A percentile compares a stretch with the other conserved stretches of the same genome.
Conservation (phyloP, 345 rosid genomes). For the Conringia planisiliqua region DNA sequence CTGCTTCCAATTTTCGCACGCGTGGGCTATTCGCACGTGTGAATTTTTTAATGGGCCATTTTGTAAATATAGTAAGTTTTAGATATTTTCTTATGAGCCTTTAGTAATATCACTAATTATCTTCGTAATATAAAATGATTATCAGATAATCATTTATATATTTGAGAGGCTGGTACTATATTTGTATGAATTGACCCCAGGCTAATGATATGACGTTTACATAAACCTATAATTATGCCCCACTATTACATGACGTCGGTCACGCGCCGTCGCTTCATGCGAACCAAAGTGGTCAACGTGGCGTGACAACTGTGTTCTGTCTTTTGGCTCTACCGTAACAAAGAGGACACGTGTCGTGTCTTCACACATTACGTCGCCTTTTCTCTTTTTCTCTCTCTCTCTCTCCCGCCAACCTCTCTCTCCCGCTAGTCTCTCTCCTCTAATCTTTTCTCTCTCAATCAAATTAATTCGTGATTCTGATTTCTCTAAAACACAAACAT, state of each 20-base stretch:
- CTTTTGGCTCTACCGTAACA: conserved; percentile 29
- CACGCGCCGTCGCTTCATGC: conserved; percentile 28
- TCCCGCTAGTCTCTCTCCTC: conserved; percentile 29
- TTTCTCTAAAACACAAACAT: not conserved
- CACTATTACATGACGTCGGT: conserved; percentile 13
- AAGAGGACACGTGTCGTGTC: conserved; percentile 28
- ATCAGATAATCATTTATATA: not conserved
- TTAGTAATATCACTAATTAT: not conserved
- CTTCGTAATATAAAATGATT: not conserved
- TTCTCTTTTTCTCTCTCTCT: conserved; percentile 19
- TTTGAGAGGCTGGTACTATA: not conserved
- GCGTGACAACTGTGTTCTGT: conserved; percentile 48
- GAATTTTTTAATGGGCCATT: not conserved
- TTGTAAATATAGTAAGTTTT: not conserved
- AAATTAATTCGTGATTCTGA: conserved; percentile 21
- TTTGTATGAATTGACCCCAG: not conserved
- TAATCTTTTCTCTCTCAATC: conserved; percentile 20
- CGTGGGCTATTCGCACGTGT: not conserved
- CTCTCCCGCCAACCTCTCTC: conserved; percentile 67
- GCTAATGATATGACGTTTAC: not conserved
- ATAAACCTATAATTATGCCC: not conserved
- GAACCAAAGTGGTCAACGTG: conserved; percentile 13
- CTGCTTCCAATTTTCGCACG: not conserved
- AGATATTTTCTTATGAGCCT: not conserved
- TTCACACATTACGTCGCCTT: conserved; percentile 23